Conservation (phyloP, 176 grass and related monocot species). For the Hsuehochloa calcarea region DNA sequence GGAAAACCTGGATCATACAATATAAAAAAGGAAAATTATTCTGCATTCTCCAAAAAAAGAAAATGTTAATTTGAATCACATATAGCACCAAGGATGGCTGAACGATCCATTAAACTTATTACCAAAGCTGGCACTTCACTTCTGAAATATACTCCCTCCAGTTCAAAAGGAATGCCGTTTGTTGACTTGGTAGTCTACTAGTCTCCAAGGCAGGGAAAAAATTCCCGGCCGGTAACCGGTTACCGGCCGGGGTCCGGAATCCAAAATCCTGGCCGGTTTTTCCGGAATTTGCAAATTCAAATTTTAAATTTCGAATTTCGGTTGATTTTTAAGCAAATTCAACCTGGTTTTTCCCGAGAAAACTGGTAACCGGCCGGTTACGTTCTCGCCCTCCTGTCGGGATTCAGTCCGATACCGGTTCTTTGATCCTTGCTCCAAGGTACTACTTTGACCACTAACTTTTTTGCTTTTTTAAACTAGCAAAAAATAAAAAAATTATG, state of each 20-base stretch:
- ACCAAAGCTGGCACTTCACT: neutral
- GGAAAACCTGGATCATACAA: neutral
- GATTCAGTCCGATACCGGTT: too few species aligned
- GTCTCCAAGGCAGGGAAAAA: neutral
- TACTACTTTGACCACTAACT: neutral
- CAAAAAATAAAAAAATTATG: neutral
- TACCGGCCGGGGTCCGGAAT: too few species aligned
- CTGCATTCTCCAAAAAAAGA: neutral
- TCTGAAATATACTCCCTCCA: neutral
- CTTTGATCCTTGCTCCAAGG: too few species aligned
- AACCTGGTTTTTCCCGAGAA: too few species aligned
- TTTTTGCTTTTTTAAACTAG: neutral
- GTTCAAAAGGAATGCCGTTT: neutral
- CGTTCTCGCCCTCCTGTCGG: too few species aligned
- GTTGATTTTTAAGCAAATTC: too few species aligned
- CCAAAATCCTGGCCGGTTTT: too few species aligned
- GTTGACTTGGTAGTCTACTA: neutral
- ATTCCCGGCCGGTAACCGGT: too few species aligned
- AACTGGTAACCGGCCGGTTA: too few species aligned
- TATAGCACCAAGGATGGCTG: neutral
- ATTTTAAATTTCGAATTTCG: too few species aligned
- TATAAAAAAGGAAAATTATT: neutral
- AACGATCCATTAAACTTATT: neutral
- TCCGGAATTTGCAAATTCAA: too few species aligned
- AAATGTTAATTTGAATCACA: constrained; percentile 1